These are phyloP conservation scores for Amanita exitialis DNA, from an alignment of 768 basidiomycete genomes.

Conservation along the genomic window DNA sequence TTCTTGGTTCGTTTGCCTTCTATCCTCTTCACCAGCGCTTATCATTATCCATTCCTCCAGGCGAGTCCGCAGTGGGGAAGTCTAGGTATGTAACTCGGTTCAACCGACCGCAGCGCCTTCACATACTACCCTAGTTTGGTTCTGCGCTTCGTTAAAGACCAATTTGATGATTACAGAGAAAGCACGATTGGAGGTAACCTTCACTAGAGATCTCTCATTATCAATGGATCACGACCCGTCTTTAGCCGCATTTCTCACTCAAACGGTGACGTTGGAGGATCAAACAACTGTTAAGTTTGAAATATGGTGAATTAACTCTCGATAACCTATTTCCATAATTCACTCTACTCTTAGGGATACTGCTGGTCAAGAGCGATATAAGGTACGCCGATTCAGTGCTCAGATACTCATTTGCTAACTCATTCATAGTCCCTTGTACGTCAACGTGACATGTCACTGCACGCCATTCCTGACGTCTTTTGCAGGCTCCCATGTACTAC, in stretches of 20 bases:
- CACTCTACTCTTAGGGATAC: constrained; percentile 60
- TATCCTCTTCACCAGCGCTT: constrained; percentile 3
- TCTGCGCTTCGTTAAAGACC: constrained; percentile 91
- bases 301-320: constrained; percentile 63
- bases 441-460: constrained; percentile 8
- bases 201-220: constrained; percentile 10
- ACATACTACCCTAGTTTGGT: constrained; percentile 58
- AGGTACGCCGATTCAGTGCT: constrained; percentile 34
- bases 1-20: constrained; percentile 59
- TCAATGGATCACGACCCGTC: constrained; percentile 9
- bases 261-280: constrained; percentile 87
- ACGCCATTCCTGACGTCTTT: constrained; percentile 7
- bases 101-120: constrained; percentile 15
- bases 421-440: constrained; percentile 29
- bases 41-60: constrained; percentile 28
- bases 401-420: constrained; percentile 3
- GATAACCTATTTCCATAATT: constrained; percentile 5
- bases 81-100: constrained; percentile 49
- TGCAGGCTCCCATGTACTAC: constrained; percentile 91
- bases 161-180: constrained; percentile 93
- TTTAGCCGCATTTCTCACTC: constrained; percentile 94
- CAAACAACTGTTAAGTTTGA: constrained; percentile 94
- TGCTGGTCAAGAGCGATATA: constrained; percentile 92
- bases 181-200: constrained; percentile 80
- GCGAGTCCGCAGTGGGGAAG: constrained; percentile 97